A percentile compares a stretch with the other conserved stretches of the same genome.
Evolutionary conservation across 305 asterid species (phyloP).

Genomic region (Fraxinus sp.): DNA sequence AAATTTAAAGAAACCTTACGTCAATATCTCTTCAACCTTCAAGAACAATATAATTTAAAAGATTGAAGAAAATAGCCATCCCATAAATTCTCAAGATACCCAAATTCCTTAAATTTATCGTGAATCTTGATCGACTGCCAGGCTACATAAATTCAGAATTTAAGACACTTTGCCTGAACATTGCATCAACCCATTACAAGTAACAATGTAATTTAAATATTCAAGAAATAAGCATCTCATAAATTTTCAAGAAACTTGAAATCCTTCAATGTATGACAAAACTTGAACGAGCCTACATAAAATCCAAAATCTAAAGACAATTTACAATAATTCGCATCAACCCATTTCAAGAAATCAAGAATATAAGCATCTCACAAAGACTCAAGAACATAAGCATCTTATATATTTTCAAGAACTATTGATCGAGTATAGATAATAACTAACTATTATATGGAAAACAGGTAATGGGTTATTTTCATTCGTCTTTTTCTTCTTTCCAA

Average conservation of each 20-base stretch:
- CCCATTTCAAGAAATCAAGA: background rate
- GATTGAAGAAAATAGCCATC: conserved; percentile 18
- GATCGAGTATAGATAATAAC: background rate
- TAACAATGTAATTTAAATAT: background rate
- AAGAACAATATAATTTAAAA: conserved; percentile 19
- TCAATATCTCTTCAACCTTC: conserved; percentile 33
- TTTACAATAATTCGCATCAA: background rate
- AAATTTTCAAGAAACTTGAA: background rate
- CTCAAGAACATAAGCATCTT: conserved; percentile 12
- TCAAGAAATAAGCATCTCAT: conserved; percentile 19
- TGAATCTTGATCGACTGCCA: background rate
- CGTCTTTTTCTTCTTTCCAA: background rate
- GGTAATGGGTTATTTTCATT: background rate
- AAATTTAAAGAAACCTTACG: conserved; percentile 24
- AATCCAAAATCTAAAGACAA: background rate
- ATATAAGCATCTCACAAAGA: background rate
- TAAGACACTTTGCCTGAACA: background rate
- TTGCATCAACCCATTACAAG: background rate
- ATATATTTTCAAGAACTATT: background rate
- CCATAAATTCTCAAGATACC: background rate
- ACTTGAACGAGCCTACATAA: background rate
- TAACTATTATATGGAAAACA: background rate
- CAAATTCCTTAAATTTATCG: background rate
- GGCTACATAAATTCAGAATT: background rate
- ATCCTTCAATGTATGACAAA: background rate